phyloP scores from a whole-genome alignment of 2,329 filamentous ascomycete genomes.

The Rhynchosporium graminicola region DNA sequence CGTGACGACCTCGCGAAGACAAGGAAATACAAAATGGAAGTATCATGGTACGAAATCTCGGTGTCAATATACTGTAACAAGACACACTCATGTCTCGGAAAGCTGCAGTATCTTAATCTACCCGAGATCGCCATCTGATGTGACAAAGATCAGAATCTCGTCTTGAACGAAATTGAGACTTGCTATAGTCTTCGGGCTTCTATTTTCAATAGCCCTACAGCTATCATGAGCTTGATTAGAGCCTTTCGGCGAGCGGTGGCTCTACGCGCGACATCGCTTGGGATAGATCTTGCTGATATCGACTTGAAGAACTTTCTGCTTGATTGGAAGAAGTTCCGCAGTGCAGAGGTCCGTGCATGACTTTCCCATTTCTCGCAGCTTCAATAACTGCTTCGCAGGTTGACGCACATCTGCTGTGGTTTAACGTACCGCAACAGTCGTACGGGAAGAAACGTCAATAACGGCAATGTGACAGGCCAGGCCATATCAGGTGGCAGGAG shows the following conservation, averaged over 20 bases:
- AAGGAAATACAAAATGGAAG: neutral
- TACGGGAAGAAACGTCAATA: neutral
- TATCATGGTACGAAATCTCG: neutral
- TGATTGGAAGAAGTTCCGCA: neutral
- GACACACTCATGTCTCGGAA: conserved; percentile 8
- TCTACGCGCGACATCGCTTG: neutral
- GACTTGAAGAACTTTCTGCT: too few species aligned
- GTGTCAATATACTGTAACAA: neutral
- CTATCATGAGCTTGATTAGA: neutral
- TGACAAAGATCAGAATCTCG: too few species aligned
- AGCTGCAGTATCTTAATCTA: conserved; percentile 2
- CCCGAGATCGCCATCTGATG: neutral
- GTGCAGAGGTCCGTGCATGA: neutral
- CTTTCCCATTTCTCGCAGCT: neutral
- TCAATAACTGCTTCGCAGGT: neutral
- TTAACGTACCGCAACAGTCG: neutral
- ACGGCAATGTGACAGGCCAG: neutral
- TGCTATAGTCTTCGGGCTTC: neutral
- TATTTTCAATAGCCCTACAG: neutral
- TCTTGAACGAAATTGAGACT: neutral
- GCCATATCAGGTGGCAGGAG: too few species aligned
- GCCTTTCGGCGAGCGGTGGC: too few species aligned
- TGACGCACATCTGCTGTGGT: neutral
- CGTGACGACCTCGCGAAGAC: neutral
- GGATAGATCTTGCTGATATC: neutral